Percentiles rank a stretch among this genome's conserved stretches.
Conservation (phyloP, 495 filamentous ascomycete species). For the Lophium mytilinum region DNA sequence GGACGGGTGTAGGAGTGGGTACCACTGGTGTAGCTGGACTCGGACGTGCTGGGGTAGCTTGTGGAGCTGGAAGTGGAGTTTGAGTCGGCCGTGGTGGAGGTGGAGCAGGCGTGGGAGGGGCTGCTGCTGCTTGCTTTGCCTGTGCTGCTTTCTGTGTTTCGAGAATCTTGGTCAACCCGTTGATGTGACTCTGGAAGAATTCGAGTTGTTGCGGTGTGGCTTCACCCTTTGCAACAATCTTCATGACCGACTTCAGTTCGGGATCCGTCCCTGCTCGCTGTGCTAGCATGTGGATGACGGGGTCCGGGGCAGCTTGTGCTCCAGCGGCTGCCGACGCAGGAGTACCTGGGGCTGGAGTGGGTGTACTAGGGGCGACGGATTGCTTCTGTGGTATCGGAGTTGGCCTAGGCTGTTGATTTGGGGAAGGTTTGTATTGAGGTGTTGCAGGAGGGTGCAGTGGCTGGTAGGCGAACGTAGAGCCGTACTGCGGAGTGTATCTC, state of each 20-base stretch:
- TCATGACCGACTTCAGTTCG: conserved; percentile 91
- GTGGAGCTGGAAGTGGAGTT: conserved; percentile 3
- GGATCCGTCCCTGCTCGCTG: conserved; percentile 78
- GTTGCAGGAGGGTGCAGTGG: conserved; percentile 6
- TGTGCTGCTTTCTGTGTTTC: conserved; percentile 31
- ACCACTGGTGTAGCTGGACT: neutral
- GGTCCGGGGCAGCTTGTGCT: conserved; percentile 54
- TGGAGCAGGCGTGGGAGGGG: conserved; percentile 8
- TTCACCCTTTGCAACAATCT: conserved; percentile 80
- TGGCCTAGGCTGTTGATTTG: conserved; percentile 16
- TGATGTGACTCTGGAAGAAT: conserved; percentile 86
- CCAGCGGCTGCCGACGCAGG: conserved; percentile 5
- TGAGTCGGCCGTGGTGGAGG: conserved; percentile 2
- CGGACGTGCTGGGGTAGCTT: neutral
- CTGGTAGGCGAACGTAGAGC: conserved; percentile 6
- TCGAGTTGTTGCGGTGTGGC: conserved; percentile 73
- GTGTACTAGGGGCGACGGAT: conserved; percentile 34
- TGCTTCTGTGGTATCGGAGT: neutral
- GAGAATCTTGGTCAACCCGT: conserved; percentile 67
- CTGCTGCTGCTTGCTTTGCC: conserved; percentile 1
- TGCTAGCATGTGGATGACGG: conserved; percentile 90
- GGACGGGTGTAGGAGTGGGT: neutral
- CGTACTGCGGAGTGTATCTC: conserved; percentile 19
- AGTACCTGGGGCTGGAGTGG: conserved; percentile 40
- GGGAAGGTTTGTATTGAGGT: neutral